These are phyloP conservation scores for Aureobasidium pullulans DNA, from an alignment of 2,329 filamentous ascomycete species.

Conservation along the genomic window DNA sequence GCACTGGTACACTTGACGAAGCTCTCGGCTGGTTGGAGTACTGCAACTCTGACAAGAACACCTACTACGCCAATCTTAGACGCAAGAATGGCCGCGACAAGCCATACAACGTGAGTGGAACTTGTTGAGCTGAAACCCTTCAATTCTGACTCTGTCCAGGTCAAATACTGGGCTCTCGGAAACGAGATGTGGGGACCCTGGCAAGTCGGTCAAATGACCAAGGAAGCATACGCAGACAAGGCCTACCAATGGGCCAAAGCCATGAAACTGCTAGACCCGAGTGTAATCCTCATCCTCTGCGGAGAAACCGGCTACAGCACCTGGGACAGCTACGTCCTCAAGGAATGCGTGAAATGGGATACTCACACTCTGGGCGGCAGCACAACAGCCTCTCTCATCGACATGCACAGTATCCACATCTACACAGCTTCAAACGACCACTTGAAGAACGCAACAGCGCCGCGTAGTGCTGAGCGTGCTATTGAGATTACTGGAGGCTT, in stretches of 20 bases:
- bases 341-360: constrained; percentile 54
- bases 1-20: constrained; percentile 50
- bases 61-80: constrained; percentile 74
- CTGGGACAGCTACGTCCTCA: constrained; percentile 69
- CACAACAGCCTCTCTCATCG: constrained; percentile 48
- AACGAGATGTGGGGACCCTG: constrained; percentile 65
- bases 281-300: constrained; percentile 63
- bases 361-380: constrained; percentile 43
- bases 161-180: constrained; percentile 81
- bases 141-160: not conserved
- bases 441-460: constrained; percentile 53
- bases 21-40: constrained; percentile 76
- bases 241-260: constrained; percentile 67
- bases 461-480: constrained; percentile 62
- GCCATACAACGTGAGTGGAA: constrained; percentile 57
- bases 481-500: constrained; percentile 62
- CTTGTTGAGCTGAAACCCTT: not conserved
- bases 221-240: constrained; percentile 61
- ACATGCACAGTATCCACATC: constrained; percentile 76
- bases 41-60: constrained; percentile 71
- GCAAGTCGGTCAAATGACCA: constrained; percentile 62
- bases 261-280: constrained; percentile 63
- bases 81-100: constrained; percentile 66
- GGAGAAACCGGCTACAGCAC: constrained; percentile 60
- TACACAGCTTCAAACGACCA: constrained; percentile 56